These are phyloP conservation scores for Starmera quercuum DNA, from an alignment of 805 yeast genomes.

Conservation along the genomic window DNA sequence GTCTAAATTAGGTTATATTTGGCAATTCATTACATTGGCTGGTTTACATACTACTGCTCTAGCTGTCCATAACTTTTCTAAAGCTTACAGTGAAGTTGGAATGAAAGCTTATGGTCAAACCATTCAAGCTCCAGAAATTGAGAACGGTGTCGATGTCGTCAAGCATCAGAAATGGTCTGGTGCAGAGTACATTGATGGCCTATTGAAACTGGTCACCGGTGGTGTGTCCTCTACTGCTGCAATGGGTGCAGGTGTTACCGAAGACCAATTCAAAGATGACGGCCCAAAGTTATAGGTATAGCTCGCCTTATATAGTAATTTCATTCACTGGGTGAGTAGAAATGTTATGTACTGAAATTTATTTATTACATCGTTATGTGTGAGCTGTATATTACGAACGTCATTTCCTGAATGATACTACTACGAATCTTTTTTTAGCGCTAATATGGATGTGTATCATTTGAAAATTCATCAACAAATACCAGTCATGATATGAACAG, in stretches of 20 bases:
- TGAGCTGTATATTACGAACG: no score
- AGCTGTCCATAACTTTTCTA: constrained; percentile 79
- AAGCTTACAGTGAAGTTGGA: constrained; percentile 71
- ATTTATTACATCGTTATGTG: no score
- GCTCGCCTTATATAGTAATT: no score
- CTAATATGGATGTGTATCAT: no score
- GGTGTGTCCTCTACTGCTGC: constrained; percentile 96
- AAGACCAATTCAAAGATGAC: constrained; percentile 73
- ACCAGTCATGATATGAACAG: no score
- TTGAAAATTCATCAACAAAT: no score
- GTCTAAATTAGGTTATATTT: constrained; percentile 83
- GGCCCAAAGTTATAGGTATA: no score
- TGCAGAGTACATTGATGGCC: constrained; percentile 90
- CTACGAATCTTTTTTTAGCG: no score
- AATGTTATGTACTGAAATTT: no score
- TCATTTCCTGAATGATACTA: no score
- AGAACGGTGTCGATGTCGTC: constrained; percentile 85
- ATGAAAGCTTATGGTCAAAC: constrained; percentile 93
- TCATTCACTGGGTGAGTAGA: no score
- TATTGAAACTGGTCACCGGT: constrained; percentile 85
- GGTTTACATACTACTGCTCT: constrained; percentile 95
- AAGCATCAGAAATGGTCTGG: constrained; percentile 99
- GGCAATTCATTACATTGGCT: constrained; percentile 97
- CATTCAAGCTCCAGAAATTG: constrained; percentile 84
- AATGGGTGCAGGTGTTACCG: constrained; percentile 98